These are phyloP conservation scores for Corinectria fuckeliana DNA, from an alignment of 2,329 filamentous ascomycete species.

Conservation along the genomic window DNA sequence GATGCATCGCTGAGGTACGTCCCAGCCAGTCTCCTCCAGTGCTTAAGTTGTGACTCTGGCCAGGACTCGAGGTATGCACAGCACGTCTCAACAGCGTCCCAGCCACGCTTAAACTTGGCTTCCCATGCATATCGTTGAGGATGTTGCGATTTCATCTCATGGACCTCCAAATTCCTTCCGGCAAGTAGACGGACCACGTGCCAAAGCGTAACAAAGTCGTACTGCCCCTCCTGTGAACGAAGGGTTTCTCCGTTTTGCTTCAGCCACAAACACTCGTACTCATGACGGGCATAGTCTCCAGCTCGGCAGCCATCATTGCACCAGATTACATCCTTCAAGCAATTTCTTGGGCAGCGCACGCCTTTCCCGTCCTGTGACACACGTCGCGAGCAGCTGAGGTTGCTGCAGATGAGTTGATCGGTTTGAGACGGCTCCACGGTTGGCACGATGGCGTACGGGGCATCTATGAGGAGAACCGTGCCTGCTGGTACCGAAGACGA, in stretches of 20 bases:
- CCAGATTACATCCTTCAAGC: constrained; percentile 37
- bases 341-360: constrained; percentile 27
- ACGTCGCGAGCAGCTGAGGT: constrained; percentile 32
- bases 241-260: constrained; percentile 24
- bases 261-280: constrained; percentile 38
- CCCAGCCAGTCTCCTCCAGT: constrained; percentile 35
- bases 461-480: constrained; percentile 38
- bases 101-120: constrained; percentile 31
- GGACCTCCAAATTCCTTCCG: constrained; percentile 30
- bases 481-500: constrained; percentile 31
- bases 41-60: constrained; percentile 34
- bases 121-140: constrained; percentile 15
- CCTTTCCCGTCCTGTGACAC: constrained; percentile 20
- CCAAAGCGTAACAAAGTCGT: constrained; percentile 40
- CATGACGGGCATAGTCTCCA: constrained; percentile 31
- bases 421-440: constrained; percentile 22
- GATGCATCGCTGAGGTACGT: constrained; percentile 32
- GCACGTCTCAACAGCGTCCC: constrained; percentile 36
- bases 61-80: constrained; percentile 40
- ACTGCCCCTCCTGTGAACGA: constrained; percentile 29
- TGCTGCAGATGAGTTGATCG: constrained; percentile 37
- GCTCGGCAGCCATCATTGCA: constrained; percentile 33
- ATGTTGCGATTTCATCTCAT: not conserved
- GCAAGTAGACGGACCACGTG: constrained; percentile 39
- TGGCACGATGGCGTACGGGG: constrained; percentile 39